A percentile compares a stretch with the other conserved stretches of the same genome.
phyloP scores from a whole-genome alignment of 345 rosid species.

The Murraya paniculata region DNA sequence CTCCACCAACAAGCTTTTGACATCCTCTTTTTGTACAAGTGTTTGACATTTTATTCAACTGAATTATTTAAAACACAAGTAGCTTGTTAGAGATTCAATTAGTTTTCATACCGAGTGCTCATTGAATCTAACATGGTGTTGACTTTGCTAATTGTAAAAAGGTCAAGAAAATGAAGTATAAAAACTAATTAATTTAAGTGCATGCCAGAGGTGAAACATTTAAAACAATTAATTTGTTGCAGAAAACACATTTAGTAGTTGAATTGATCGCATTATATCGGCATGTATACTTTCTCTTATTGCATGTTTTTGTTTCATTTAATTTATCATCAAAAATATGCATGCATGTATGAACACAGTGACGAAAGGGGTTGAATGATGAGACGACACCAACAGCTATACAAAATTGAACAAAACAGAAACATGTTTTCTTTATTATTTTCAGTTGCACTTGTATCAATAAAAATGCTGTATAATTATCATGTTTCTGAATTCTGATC shows the following conservation, averaged over 20 bases:
- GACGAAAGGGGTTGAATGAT: too few relatives aligned
- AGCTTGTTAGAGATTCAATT: not conserved
- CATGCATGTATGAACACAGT: too few relatives aligned
- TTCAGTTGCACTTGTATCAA: not conserved
- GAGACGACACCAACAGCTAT: too few relatives aligned
- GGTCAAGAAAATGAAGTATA: not conserved
- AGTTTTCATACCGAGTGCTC: not conserved
- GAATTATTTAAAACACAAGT: not conserved
- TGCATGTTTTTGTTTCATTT: too few relatives aligned
- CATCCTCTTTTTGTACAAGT: not conserved
- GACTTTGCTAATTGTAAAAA: not conserved
- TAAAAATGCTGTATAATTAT: not conserved
- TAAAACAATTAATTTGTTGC: not conserved
- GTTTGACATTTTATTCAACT: not conserved
- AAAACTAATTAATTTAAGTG: not conserved
- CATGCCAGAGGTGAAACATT: constrained; percentile 1
- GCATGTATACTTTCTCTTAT: too few relatives aligned
- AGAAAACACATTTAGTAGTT: constrained; percentile 9
- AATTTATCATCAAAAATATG: too few relatives aligned
- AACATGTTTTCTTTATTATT: not conserved
- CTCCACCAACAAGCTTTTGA: constrained; percentile 1
- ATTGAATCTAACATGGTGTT: not conserved
- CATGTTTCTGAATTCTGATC: too few relatives aligned
- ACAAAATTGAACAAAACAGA: not conserved
- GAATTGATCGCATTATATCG: not conserved